Conservation (phyloP, 2,329 filamentous ascomycete species). For the Colletotrichum sp. region DNA sequence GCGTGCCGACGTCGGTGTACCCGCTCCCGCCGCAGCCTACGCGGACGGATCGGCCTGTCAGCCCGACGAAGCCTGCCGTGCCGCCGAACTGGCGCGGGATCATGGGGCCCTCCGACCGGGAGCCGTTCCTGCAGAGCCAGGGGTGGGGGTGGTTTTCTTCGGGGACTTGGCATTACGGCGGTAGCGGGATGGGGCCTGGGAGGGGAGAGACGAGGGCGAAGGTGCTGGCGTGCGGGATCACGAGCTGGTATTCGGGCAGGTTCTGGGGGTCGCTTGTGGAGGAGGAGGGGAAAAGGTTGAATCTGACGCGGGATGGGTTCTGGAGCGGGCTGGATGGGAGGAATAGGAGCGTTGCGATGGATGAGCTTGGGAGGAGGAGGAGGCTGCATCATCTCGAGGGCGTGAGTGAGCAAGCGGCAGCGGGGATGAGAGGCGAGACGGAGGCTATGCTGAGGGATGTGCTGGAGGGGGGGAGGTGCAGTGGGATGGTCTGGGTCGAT, state of each 20-base stretch:
- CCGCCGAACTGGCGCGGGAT: slow-evolving; percentile 41
- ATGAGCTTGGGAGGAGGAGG: slow-evolving; percentile 38
- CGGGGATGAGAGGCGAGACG: slow-evolving; percentile 34
- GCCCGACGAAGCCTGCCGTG: slow-evolving; percentile 35
- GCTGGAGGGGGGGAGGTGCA: slow-evolving; percentile 28
- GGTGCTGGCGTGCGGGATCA: slow-evolving; percentile 44
- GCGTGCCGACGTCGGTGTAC: slow-evolving; percentile 32
- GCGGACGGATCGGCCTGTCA: slow-evolving; percentile 35
- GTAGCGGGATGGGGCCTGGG: slow-evolving; percentile 38
- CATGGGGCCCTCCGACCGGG: slow-evolving; percentile 25
- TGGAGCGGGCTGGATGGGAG: slow-evolving; percentile 36
- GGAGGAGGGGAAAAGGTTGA: slow-evolving; percentile 41
- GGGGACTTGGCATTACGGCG: slow-evolving; percentile 47
- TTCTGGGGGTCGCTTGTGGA: slow-evolving; percentile 26
- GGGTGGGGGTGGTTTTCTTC: slow-evolving; percentile 50
- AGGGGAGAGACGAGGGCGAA: slow-evolving; percentile 45
- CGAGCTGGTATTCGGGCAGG: slow-evolving; percentile 48
- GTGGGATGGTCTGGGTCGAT: slow-evolving; percentile 48
- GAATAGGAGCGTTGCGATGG: slow-evolving; percentile 32
- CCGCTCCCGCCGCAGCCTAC: slow-evolving; percentile 41
- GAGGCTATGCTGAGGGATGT: slow-evolving; percentile 32
- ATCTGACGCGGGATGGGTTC: slow-evolving; percentile 43
- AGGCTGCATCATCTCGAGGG: slow-evolving; percentile 39
- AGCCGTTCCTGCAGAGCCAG: slow-evolving; percentile 44
- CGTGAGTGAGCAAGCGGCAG: slow-evolving; percentile 34